Evolutionary conservation across 192 early-diverging fungal species (phyloP), one percentile per base, ranked within the genome.

Genomic region (Coemansia sp.): DNA sequence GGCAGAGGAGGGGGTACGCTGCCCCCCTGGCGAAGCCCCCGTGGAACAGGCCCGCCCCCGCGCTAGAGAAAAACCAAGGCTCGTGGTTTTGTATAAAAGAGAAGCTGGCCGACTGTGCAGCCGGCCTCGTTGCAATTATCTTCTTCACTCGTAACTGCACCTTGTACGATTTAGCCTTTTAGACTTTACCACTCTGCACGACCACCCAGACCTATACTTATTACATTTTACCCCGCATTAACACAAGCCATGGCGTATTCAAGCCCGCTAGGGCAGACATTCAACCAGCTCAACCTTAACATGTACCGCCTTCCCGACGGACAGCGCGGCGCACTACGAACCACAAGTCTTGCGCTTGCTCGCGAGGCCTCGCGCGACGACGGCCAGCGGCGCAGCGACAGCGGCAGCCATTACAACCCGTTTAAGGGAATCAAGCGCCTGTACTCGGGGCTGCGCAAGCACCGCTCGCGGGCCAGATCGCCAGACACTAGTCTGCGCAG

Each of bases 291-390:
- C 56, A 80, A 80, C 56, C 69, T 80, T 11, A 54, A 71, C 65
- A 80, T 80, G 77, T 80, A 80, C 72, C 67, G 77, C 38, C 68
- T 80, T 48, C 77, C 77, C 6, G 77, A 80, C 58, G 63, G 77
- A 6, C 71, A 80, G 72, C 77, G 77, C 59, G 77, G 77, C 17
- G 77, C 77, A 14, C 62, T 80, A 35, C 53, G 77, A 32, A 63
- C 72, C 5, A 80, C 77, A 0, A 70, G 69, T 12, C 65, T 80
- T 41, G 77, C 77, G 29, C 72, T 80, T 22, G 77, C 77, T 2
- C 77, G 69, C 32, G 77, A 75, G 41, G 72, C 72, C 5, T 71
- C 68, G 23, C 65, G 69, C 32, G 77, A 75, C 2, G 65, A 74
- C 49, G 52, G 58, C 58, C 60, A 56, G 56, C 45, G 62, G n/a